Evolutionary conservation across 306 rosid species (phyloP).

Genomic region (Prunus campanulata): DNA sequence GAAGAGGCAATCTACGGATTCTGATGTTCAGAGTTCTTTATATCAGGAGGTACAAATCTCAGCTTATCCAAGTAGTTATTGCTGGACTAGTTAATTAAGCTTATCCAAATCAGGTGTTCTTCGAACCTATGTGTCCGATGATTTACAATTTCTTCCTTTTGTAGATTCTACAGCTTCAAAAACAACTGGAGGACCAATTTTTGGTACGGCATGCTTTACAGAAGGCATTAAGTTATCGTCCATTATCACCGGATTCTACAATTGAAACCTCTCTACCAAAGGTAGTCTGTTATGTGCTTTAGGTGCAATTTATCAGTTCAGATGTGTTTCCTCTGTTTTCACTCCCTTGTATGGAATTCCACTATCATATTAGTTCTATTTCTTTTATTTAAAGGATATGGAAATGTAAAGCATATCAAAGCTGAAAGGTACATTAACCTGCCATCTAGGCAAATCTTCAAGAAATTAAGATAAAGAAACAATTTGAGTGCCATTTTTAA

Average conservation of each 20-base stretch:
- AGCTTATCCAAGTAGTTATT: neutral
- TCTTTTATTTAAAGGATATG: neutral
- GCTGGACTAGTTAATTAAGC: neutral
- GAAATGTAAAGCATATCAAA: neutral
- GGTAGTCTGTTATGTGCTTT: slow-evolving; percentile 38
- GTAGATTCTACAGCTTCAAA: slow-evolving; percentile 76
- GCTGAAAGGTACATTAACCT: neutral
- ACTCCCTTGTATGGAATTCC: neutral
- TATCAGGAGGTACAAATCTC: slow-evolving; percentile 61
- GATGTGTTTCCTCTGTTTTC: neutral
- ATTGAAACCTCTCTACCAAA: slow-evolving; percentile 59
- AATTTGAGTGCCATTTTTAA: no score
- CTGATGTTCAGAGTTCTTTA: slow-evolving; percentile 61
- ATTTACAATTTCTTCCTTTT: slow-evolving; percentile 27
- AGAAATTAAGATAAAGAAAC: no score
- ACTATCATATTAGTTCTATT: neutral
- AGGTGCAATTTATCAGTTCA: neutral
- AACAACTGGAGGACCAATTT: slow-evolving; percentile 66
- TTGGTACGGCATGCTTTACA: slow-evolving; percentile 56
- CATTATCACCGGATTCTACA: slow-evolving; percentile 45
- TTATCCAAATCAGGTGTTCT: neutral
- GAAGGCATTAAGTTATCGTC: slow-evolving; percentile 56
- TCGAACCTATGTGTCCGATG: slow-evolving; percentile 1
- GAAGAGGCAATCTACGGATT: slow-evolving; percentile 39
- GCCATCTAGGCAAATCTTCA: no score